Evolutionary conservation across 495 filamentous ascomycete species (phyloP), one percentile per base, ranked within the genome.

Genomic region (Penicillium herquei): DNA sequence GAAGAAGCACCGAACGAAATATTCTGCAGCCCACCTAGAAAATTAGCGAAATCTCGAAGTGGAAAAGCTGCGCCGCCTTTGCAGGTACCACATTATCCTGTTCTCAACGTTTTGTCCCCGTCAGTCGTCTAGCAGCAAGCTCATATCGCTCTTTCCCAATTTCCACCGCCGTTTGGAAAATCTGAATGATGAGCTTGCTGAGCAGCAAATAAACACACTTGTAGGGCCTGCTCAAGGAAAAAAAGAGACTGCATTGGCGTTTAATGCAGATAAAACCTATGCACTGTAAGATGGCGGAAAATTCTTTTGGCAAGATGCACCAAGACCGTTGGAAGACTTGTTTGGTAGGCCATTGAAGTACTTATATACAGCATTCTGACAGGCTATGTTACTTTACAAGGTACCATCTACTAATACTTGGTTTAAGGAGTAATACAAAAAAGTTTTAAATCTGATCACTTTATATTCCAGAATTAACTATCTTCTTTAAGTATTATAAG

Each of bases 11-110:
- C 80, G 82, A 13, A 61, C 68, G 9, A 7, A 11, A 5, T 41
- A 61, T 16, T 78, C 78, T 0, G 51, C 64, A 0, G 48, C 44
- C 0, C 77, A 84, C 62, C 50, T 89, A 16, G 26, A 39, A 3
- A 70, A 61, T 49, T 88, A 84, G 85, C 76, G 82, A 58, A 40
- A 77, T 9, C 55, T 42, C 2, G 86, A 88, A 61, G 77, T 71
- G 58, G 51, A 17, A 7, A 40, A 76, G 61, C 65, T 88, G 37
- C 76, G 78, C 33, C 40, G 61, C 12, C 62, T 81, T 39, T 87
- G 83, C 64, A 62, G 58, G 31, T 11, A 64, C 1, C 55, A 83
- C 51, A 62, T 57, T 12, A 84, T 87, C 40, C 55, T 83, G 13
- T 84, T 84, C 64, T 18, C 79, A 6, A 56, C 58, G 0, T 7